Base-by-base conservation (phyloP, 148 eudicot genomes). In the Camellia sinensis region DNA sequence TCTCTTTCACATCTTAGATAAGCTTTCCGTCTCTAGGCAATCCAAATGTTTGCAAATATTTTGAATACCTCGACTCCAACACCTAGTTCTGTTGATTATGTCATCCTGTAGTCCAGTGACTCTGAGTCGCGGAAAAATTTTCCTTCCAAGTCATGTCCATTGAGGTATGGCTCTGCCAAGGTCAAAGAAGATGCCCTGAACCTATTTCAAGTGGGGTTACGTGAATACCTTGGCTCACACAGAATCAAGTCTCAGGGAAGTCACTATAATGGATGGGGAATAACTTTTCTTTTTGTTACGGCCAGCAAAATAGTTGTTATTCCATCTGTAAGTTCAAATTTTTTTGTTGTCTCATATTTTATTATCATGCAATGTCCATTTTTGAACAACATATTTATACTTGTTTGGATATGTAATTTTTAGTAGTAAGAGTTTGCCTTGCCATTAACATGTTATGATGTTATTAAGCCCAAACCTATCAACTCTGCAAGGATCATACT, bases 81-180 rank as follows among this genome's bases (percentile, higher is more conserved):
- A 21, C 56, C 2, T 48, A 40, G 18, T 57, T 80, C 74, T 74
- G 80, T 74, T 82, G 22, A 74, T 76, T 64, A 54, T 69, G 50
- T 79, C 70, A 83, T 88, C 83, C 70, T 67, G 66, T 85, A 95
- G 98, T 85, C 80, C 54, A 85, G 69, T 82, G 96, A 90, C 80
- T 77, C 91, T 19, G 93, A 89, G 65, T 91, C 94, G 57, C 87
- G 79, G 17, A 95, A 85, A 84, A 91, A 87, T 61, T 93, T 93
- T 80, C 98, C 97, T 76, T 95, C 97, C n/a, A 95, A 92, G 87
- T 95, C 98, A 67, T 91, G 97, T 80, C 93, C 92, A 14, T 76
- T 95, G 82, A 91, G 98, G 75, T 93, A 91, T 79, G 98, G 98
- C 76, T 52, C 82, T 77, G 71, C 87, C 37, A 95, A 95, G 89